Conservation (phyloP, 169 alveolate genomes). For the Miamiensis avidus region DNA sequence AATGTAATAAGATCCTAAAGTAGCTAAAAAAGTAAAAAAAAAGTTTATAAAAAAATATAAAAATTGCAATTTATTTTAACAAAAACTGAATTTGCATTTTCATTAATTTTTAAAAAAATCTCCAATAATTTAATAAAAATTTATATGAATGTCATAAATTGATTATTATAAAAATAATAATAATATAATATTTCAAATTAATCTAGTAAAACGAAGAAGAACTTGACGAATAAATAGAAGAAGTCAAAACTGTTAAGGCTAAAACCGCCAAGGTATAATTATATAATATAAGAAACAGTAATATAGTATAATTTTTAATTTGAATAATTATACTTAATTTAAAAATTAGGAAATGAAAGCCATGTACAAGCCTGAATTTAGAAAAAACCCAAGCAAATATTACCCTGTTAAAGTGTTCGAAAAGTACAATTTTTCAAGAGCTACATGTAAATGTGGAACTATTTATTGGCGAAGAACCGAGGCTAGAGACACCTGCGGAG, state of each 20-base stretch:
- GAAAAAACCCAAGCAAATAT: constrained; percentile 71
- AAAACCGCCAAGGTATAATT: constrained; percentile 48
- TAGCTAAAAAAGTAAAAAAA: too few relatives aligned
- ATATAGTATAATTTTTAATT: background rate
- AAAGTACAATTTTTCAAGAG: constrained; percentile 70
- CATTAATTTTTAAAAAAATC: too few relatives aligned
- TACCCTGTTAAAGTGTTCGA: constrained; percentile 81
- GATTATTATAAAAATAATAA: too few relatives aligned
- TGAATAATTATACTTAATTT: background rate
- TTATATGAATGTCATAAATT: too few relatives aligned
- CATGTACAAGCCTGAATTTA: constrained; percentile 77
- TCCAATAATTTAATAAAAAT: too few relatives aligned
- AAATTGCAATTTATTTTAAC: too few relatives aligned
- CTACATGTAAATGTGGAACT: constrained; percentile 76
- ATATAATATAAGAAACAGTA: background rate
- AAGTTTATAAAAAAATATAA: too few relatives aligned
- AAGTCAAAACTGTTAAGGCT: constrained; percentile 28
- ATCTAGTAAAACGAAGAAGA: background rate
- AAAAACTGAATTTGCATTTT: too few relatives aligned
- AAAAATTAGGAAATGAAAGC: constrained; percentile 78
- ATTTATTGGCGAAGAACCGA: constrained; percentile 78
- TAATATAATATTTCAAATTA: too few relatives aligned
- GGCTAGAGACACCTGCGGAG: constrained; percentile 77
- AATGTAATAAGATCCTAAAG: too few relatives aligned
- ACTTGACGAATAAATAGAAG: constrained; percentile 40